Conservation (phyloP, 2,329 filamentous ascomycete genomes). For the Simplicillium aogashimaense region DNA sequence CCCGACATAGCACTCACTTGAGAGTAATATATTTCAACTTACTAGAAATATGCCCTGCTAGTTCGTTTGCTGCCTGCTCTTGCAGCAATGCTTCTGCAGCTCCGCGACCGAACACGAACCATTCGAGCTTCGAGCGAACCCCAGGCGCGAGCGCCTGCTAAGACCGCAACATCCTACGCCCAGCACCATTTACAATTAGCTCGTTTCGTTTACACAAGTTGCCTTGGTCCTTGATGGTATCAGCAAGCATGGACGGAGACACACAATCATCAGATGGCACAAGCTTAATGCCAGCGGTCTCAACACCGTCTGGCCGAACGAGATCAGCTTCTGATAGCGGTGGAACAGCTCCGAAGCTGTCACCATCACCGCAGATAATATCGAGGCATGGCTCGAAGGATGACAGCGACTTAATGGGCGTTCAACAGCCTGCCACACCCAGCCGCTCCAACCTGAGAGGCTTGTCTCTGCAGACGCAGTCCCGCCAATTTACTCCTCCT, state of each 20-base stretch:
- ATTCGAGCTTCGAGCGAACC: background rate
- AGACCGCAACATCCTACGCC: no score
- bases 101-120: no score
- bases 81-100: no score
- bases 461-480: conserved; percentile 33
- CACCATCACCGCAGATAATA: conserved; percentile 48
- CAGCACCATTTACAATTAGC: no score
- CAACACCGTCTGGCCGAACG: conserved; percentile 31
- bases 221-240: no score
- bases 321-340: conserved; percentile 58
- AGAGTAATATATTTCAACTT: no score
- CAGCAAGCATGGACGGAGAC: conserved; percentile 3
- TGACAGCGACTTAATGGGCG: conserved; percentile 46
- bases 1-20: no score
- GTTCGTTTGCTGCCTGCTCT: no score
- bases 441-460: conserved; percentile 56
- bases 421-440: conserved; percentile 55
- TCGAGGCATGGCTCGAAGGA: conserved; percentile 52
- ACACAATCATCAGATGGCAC: background rate
- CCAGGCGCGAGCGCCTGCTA: background rate
- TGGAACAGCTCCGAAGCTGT: conserved; percentile 43
- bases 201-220: no score
- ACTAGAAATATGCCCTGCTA: no score
- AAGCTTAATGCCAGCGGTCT: background rate
- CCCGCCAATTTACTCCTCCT: conserved; percentile 25